Evolutionary conservation across 768 basidiomycete genomes (phyloP).

Genomic region (Psilocybe azurescens): DNA sequence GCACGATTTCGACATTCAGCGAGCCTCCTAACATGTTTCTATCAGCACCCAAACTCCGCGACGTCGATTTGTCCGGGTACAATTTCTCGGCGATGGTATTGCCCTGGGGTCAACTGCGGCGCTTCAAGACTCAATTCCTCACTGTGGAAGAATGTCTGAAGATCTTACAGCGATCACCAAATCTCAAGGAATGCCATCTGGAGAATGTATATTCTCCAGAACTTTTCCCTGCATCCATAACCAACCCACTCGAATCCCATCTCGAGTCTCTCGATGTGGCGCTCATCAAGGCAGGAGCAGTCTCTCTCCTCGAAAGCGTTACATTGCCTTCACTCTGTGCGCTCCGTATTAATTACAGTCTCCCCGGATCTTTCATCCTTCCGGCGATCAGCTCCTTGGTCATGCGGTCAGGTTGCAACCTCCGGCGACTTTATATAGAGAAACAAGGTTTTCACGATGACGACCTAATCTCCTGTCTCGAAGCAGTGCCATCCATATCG

Average conservation of each 20-base stretch:
- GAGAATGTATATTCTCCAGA: slow-evolving; percentile 28
- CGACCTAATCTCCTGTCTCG: slow-evolving; percentile 22
- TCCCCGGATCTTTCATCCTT: slow-evolving; percentile 15
- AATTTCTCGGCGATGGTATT: slow-evolving; percentile 27
- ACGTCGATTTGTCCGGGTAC: slow-evolving; percentile 30
- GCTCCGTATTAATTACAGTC: slow-evolving; percentile 21
- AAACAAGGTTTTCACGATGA: slow-evolving; percentile 15
- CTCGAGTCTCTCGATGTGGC: slow-evolving; percentile 24
- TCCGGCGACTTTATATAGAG: slow-evolving; percentile 20
- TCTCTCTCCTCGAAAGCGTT: slow-evolving; percentile 23
- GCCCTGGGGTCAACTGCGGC: slow-evolving; percentile 26
- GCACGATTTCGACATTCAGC: slow-evolving; percentile 30
- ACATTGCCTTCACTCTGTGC: slow-evolving; percentile 24
- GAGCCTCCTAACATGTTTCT: slow-evolving; percentile 29
- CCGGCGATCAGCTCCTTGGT: slow-evolving; percentile 20
- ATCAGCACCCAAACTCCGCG: slow-evolving; percentile 22
- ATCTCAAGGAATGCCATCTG: slow-evolving; percentile 25
- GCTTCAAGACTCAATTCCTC: slow-evolving; percentile 29
- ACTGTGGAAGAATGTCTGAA: slow-evolving; percentile 27
- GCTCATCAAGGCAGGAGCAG: slow-evolving; percentile 26
- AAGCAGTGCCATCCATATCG: slow-evolving; percentile 17
- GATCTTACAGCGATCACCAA: slow-evolving; percentile 22
- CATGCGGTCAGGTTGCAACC: slow-evolving; percentile 19
- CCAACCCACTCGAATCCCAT: slow-evolving; percentile 12
- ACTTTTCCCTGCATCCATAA: slow-evolving; percentile 6